A percentile compares a stretch with the other conserved stretches of the same genome.
These are phyloP conservation scores for Ampelomyces quisqualis DNA, from an alignment of 2,329 filamentous ascomycete species.

Conservation along the genomic window DNA sequence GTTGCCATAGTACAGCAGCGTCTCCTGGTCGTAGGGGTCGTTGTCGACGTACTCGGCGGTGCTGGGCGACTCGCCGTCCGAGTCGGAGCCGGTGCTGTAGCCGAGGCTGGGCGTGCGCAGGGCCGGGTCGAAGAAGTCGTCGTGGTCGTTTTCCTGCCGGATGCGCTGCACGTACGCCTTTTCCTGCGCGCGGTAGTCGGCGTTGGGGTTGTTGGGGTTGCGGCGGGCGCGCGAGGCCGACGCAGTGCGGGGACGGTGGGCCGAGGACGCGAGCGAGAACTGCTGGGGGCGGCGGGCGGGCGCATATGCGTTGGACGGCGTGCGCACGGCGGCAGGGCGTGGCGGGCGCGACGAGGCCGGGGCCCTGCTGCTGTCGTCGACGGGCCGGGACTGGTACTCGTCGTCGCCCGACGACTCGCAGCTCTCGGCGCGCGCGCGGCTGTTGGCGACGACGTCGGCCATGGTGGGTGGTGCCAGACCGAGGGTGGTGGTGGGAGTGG, in stretches of 20 bases:
- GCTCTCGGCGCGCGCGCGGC: constrained; percentile 21
- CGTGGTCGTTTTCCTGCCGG: constrained; percentile 69
- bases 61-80: constrained; percentile 86
- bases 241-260: constrained; percentile 56
- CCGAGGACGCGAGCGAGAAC: constrained; percentile 47
- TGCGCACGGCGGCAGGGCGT: constrained; percentile 49
- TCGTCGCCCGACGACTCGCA: constrained; percentile 55
- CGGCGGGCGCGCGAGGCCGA: constrained; percentile 57
- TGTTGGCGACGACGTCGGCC: constrained; percentile 36
- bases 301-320: constrained; percentile 53
- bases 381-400: constrained; percentile 37
- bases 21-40: constrained; percentile 87
- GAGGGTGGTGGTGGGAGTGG: constrained; percentile 18
- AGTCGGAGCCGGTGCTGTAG: constrained; percentile 74
- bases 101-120: constrained; percentile 67
- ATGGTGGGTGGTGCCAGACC: constrained; percentile 14
- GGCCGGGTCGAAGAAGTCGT: constrained; percentile 70
- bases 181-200: constrained; percentile 80
- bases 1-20: constrained; percentile 87
- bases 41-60: constrained; percentile 79
- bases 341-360: constrained; percentile 22
- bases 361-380: constrained; percentile 32
- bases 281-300: constrained; percentile 52
- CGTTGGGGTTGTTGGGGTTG: constrained; percentile 72
- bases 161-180: constrained; percentile 92